Conservation (phyloP, 768 basidiomycete genomes). For the Gautieria morchelliformis region DNA sequence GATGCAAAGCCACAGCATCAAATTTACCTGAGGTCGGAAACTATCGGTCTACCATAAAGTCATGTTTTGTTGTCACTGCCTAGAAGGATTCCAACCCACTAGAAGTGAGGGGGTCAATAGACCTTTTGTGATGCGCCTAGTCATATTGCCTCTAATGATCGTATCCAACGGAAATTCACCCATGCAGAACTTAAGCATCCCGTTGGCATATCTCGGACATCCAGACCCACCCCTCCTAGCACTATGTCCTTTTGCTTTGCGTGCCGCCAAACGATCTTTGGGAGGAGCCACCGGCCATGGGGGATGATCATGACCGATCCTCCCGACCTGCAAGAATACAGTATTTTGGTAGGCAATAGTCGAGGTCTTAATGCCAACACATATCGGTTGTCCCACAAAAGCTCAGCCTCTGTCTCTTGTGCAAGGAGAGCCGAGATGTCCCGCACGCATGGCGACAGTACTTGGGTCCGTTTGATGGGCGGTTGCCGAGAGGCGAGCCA, state of each 20-base stretch:
- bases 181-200: not conserved
- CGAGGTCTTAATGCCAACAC: slow-evolving; percentile 24
- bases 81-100: not conserved
- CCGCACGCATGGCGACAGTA: slow-evolving; percentile 18
- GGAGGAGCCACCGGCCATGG: slow-evolving; percentile 9
- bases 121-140: not conserved
- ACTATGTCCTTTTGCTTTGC: not conserved
- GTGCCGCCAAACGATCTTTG: slow-evolving; percentile 7
- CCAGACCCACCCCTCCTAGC: not conserved
- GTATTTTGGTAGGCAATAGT: slow-evolving; percentile 6
- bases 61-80: not conserved
- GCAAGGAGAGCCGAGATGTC: slow-evolving; percentile 19
- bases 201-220: not conserved
- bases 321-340: not conserved
- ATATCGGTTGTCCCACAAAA: slow-evolving; percentile 61
- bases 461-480: not conserved
- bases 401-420: slow-evolving; percentile 1
- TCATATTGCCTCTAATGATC: slow-evolving; percentile 3
- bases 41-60: not conserved
- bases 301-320: slow-evolving; percentile 3
- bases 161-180: not conserved
- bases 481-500: slow-evolving; percentile 62
- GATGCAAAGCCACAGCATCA: slow-evolving; percentile 83
- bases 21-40: slow-evolving; percentile 37
- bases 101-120: too few relatives aligned